Evolutionary conservation across 495 filamentous ascomycete species (phyloP).

Genomic region (Astrocystis sublimbata): DNA sequence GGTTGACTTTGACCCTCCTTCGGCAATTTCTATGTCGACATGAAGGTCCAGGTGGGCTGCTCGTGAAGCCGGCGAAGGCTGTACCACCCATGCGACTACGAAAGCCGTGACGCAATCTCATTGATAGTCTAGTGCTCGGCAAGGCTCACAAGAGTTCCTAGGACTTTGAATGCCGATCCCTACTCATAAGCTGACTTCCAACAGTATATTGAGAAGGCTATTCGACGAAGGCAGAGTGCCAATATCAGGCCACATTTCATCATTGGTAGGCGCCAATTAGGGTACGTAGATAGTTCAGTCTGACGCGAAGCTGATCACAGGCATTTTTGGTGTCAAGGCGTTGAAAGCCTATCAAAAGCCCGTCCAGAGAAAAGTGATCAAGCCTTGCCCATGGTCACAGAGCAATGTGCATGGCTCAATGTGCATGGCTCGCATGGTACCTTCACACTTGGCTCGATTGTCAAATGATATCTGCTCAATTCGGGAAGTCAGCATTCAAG

Average conservation of each 20-base stretch:
- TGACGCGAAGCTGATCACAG: not conserved
- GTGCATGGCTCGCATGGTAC: too few relatives aligned
- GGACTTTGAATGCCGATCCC: not conserved
- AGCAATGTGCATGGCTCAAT: not conserved
- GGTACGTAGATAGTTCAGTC: not conserved
- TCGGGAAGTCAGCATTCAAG: not conserved
- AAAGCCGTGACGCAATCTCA: conserved; percentile 14
- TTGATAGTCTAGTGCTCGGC: not conserved
- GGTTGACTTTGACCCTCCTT: conserved; percentile 2
- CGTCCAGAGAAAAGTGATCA: not conserved
- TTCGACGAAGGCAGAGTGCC: not conserved
- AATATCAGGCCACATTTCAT: not conserved
- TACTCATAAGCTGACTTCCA: not conserved
- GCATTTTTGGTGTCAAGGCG: too few relatives aligned
- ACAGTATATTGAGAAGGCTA: not conserved
- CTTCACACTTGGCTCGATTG: not conserved
- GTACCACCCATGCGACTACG: not conserved
- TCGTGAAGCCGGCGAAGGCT: not conserved
- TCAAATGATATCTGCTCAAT: not conserved
- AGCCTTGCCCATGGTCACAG: not conserved
- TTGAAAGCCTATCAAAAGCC: not conserved
- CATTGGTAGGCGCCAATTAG: not conserved
- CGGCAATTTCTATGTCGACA: conserved; percentile 9
- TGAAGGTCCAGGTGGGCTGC: not conserved
- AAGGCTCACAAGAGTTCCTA: not conserved